phyloP scores from a whole-genome alignment of 1,139 yeast genomes.

The Yamadazyma triangularis region DNA sequence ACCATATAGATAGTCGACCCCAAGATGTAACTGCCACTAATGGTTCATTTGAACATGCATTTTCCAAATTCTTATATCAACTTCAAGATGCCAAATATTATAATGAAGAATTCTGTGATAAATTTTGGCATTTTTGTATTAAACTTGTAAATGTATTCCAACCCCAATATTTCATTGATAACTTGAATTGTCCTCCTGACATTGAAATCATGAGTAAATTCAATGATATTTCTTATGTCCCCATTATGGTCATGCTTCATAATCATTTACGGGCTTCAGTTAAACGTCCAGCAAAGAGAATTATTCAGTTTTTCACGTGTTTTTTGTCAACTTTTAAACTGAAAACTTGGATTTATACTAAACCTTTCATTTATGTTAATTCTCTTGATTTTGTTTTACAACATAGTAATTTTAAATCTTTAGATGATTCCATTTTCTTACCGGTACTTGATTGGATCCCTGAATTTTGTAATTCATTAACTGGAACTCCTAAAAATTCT shows the following conservation, averaged over 20 bases:
- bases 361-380: conserved; percentile 49
- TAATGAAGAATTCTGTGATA: conserved; percentile 35
- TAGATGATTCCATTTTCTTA: conserved; percentile 1
- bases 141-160: conserved; percentile 30
- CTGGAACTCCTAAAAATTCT: conserved; percentile 4
- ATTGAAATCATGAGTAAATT: conserved; percentile 37
- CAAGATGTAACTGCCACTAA: too few relatives aligned
- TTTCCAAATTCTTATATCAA: conserved; percentile 42
- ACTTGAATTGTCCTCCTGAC: conserved; percentile 41
- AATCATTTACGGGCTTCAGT: conserved; percentile 48
- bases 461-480: conserved; percentile 8
- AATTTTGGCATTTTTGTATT: conserved; percentile 51
- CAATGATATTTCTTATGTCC: conserved; percentile 35
- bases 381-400: conserved; percentile 50
- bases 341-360: conserved; percentile 48
- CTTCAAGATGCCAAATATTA: conserved; percentile 52
- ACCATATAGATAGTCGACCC: too few relatives aligned
- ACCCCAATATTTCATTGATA: conserved; percentile 33
- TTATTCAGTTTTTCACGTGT: conserved; percentile 43
- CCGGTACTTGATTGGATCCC: conserved; percentile 5
- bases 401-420: conserved; percentile 26
- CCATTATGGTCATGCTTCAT: conserved; percentile 43
- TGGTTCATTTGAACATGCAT: conserved; percentile 42
- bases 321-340: conserved; percentile 35
- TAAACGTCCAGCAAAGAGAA: conserved; percentile 51